Evolutionary conservation across 495 filamentous ascomycete genomes (phyloP).

Genomic region (Tuber aestivum): DNA sequence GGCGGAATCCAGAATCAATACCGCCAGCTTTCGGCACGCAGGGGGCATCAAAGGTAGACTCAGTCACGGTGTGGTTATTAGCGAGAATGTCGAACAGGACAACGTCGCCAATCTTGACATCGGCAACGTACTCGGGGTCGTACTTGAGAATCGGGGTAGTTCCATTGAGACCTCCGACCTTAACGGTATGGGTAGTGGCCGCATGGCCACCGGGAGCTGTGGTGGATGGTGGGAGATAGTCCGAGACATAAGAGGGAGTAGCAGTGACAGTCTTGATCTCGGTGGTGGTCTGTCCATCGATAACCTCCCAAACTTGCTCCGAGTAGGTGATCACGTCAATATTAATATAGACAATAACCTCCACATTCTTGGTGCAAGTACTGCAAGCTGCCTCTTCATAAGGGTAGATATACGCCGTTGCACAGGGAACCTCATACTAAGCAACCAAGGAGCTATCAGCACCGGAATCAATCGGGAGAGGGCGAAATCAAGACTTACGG

Average conservation of each 20-base stretch:
- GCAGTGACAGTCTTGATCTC: conserved; percentile 3
- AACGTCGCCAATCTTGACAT: conserved; percentile 54
- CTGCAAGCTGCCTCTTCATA: neutral
- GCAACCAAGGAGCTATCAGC: neutral
- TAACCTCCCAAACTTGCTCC: neutral
- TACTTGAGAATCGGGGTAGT: conserved; percentile 42
- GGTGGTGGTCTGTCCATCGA: neutral
- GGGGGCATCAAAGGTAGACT: conserved; percentile 60
- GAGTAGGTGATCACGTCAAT: conserved; percentile 6
- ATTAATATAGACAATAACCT: conserved; percentile 9
- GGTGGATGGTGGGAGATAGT: neutral
- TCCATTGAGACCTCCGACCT: conserved; percentile 33
- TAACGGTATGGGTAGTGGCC: conserved; percentile 28
- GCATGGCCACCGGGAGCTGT: neutral
- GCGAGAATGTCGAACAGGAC: conserved; percentile 62
- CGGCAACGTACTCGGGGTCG: conserved; percentile 36
- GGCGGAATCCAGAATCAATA: conserved; percentile 47
- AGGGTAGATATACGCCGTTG: conserved; percentile 9
- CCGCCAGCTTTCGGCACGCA: conserved; percentile 48
- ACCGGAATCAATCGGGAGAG: neutral
- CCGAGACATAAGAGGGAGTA: neutral
- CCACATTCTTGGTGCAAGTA: conserved; percentile 3
- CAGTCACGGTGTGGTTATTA: conserved; percentile 63
- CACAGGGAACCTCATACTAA: conserved; percentile 13
- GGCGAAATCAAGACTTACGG: conserved; percentile 4